Evolutionary conservation across 2,329 filamentous ascomycete genomes (phyloP).

Genomic region (Coniochaeta sp.): DNA sequence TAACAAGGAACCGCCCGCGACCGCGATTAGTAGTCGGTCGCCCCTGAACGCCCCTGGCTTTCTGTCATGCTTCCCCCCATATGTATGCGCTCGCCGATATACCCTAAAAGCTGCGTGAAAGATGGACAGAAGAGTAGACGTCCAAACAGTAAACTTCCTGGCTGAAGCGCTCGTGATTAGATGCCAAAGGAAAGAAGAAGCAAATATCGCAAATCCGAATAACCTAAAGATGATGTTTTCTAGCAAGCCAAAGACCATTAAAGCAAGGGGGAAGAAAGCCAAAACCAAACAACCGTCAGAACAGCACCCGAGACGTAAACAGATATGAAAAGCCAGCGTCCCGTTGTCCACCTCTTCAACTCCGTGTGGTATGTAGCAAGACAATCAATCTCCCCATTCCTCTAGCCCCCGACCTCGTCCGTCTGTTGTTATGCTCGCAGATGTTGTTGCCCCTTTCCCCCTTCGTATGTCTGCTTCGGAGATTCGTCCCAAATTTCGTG

Average conservation of each 20-base stretch:
- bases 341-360: neutral
- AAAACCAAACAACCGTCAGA: neutral
- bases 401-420: neutral
- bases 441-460: no score
- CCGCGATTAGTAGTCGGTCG: neutral
- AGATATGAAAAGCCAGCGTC: neutral
- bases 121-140: neutral
- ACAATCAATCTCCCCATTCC: neutral
- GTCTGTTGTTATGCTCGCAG: neutral
- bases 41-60: neutral
- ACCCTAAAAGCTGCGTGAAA: neutral
- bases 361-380: neutral
- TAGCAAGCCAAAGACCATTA: neutral
- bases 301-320: neutral
- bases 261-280: no score
- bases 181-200: neutral
- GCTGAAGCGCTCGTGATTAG: neutral
- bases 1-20: slow-evolving; percentile 1
- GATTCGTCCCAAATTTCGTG: no score
- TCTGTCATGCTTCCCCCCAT: neutral
- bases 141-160: neutral
- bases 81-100: neutral
- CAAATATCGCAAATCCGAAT: neutral
- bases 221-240: neutral
- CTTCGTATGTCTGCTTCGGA: no score